Percentiles rank a stretch among this genome's conserved stretches.
Conservation (phyloP, 1,284 basidiomycete species). For the Melampsora abietis-canadensis region DNA sequence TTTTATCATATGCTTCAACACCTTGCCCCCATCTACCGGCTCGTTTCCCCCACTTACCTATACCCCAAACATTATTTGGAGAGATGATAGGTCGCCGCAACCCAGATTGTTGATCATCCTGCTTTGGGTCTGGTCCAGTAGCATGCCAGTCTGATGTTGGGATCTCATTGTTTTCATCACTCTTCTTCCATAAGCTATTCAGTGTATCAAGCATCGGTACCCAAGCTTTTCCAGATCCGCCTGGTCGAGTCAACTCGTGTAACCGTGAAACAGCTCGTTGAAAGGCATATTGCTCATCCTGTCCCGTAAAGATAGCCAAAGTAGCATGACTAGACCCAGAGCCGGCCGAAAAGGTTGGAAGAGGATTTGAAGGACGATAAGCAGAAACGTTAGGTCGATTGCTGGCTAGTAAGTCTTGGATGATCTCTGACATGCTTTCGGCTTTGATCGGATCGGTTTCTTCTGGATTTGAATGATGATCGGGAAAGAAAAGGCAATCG, state of each 20-base stretch:
- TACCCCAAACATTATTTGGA: constrained; percentile 27
- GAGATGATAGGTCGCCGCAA: constrained; percentile 4
- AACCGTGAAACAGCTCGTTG: constrained; percentile 22
- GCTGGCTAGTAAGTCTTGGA: constrained; percentile 15
- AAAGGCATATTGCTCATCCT: constrained; percentile 38
- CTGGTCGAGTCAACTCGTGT: constrained; percentile 20
- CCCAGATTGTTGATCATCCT: background rate
- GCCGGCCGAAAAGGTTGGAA: background rate
- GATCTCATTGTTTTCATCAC: background rate
- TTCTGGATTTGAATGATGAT: background rate
- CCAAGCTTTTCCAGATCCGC: constrained; percentile 34
- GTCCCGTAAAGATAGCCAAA: constrained; percentile 32
- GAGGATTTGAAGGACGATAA: background rate
- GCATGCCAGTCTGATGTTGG: background rate
- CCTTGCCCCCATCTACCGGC: constrained; percentile 37
- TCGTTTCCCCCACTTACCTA: constrained; percentile 30
- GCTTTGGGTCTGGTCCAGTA: background rate
- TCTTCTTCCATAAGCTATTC: background rate
- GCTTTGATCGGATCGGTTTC: constrained; percentile 8
- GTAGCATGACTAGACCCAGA: background rate
- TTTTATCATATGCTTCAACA: constrained; percentile 10
- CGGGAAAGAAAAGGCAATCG: constrained; percentile 29
- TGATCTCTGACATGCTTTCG: constrained; percentile 28
- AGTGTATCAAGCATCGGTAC: constrained; percentile 15
- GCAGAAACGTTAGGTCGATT: constrained; percentile 21